Evolutionary conservation across 2,329 filamentous ascomycete species (phyloP), one percentile per base, ranked within the genome.

Genomic region (Alternaria angustiovoidea): DNA sequence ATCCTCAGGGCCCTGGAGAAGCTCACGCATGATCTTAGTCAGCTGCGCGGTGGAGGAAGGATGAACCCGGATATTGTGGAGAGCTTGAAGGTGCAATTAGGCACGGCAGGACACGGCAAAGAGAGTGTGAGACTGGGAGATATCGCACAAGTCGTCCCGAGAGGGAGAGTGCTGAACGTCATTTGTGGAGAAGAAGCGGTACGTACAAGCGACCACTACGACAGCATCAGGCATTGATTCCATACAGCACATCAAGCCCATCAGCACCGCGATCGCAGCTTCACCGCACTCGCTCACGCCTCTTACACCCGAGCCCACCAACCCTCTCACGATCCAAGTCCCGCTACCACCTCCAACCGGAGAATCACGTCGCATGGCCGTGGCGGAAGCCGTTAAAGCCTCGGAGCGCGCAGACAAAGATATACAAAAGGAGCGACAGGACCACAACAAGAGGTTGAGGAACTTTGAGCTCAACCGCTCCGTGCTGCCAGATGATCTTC

Each of bases 141-240:
- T 71, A 71, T 92, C 57, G 89, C 88, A 3, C 89, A 90, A 71
- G 87, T 91, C 16, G 81, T 91, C 39, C 87, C 88, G 0, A 88
- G 89, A 69, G 88, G 88, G 11, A 78, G 88, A 56, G 83, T 82
- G 67, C 75, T 91, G 30, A 85, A 86, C 59, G 80, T 91, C n/a
- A 74, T 90, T 22, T 87, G 86, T 39, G 86, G 87, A 14, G 89
- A 91, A 70, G 84, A 87, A 69, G 85, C 87, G 60, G 88, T 90
- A 73, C 68, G 83, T 80, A 64, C 7, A 18, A 38, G 7, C 22
- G 1, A 18, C 4, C 12, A 12, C 48, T 7, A 39, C 7, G 7
- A 22, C 28, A 36, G 12, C 16, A 9, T 7, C 20, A 32, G 28
- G 11, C 34, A 44, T 28, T 64, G 51, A 57, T 48, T 56, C 39